Evolutionary conservation across 345 rosid species (phyloP).

Genomic region (Citrus sinensis): DVS_A1.0 CM039166.1:2809001-2809500

Average conservation of each 20-base stretch:
- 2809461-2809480: too few relatives aligned
- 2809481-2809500: too few relatives aligned
- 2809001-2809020: neutral
- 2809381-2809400: neutral
- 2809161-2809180: conserved; percentile 71
- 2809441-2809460: too few relatives aligned
- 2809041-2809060: neutral
- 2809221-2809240: neutral
- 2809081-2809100: neutral
- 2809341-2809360: conserved; percentile 71
- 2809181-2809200: conserved; percentile 97
- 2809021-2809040: neutral
- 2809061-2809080: neutral
- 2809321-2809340: conserved; percentile 60
- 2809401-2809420: neutral
- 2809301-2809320: conserved; percentile 26
- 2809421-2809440: too few relatives aligned
- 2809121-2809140: conserved; percentile 81
- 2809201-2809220: conserved; percentile 61
- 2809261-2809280: neutral
- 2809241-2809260: neutral
- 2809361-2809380: conserved; percentile 59
- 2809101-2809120: neutral
- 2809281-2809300: conserved; percentile 28
- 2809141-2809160: conserved; percentile 26